A percentile compares a stretch with the other conserved stretches of the same genome.
Conservation (phyloP, 176 grass and related monocot genomes). For the Aegilops sharonensis region DNA sequence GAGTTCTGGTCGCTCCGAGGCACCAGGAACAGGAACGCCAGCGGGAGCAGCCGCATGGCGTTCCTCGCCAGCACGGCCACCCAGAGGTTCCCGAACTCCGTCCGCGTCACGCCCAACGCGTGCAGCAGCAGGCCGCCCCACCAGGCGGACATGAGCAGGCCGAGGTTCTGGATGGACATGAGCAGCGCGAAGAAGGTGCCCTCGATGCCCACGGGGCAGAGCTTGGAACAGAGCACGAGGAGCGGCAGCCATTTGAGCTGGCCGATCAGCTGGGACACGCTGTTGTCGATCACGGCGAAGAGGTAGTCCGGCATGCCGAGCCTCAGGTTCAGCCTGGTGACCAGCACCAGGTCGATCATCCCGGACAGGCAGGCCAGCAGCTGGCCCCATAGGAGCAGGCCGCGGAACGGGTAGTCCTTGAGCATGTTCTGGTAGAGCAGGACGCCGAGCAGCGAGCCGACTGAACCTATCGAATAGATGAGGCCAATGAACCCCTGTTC, state of each 20-base stretch:
- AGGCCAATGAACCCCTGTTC: slow-evolving; percentile 70
- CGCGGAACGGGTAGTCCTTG: slow-evolving; percentile 64
- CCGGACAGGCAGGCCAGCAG: slow-evolving; percentile 56
- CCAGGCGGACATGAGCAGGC: slow-evolving; percentile 69
- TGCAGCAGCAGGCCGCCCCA: slow-evolving; percentile 78
- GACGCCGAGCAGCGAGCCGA: slow-evolving; percentile 75
- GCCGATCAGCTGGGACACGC: slow-evolving; percentile 56
- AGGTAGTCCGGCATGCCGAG: slow-evolving; percentile 62
- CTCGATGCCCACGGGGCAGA: slow-evolving; percentile 72
- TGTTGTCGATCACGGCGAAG: slow-evolving; percentile 63
- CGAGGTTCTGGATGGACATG: slow-evolving; percentile 81
- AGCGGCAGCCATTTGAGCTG: slow-evolving; percentile 76
- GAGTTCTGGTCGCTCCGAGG: slow-evolving; percentile 52
- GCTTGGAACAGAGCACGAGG: slow-evolving; percentile 71
- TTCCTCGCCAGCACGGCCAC: slow-evolving; percentile 61
- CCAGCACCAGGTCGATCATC: slow-evolving; percentile 73
- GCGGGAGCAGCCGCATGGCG: slow-evolving; percentile 48
- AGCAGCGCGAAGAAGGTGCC: slow-evolving; percentile 86
- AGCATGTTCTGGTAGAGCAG: slow-evolving; percentile 69
- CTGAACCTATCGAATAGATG: slow-evolving; percentile 70
- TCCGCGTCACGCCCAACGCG: slow-evolving; percentile 59
- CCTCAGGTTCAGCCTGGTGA: slow-evolving; percentile 58
- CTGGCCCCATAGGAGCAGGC: slow-evolving; percentile 72
- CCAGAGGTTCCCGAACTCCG: slow-evolving; percentile 78
- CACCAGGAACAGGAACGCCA: slow-evolving; percentile 66